Conservation (phyloP, 495 filamentous ascomycete genomes). For the Penicillium pancosmium region DNA sequence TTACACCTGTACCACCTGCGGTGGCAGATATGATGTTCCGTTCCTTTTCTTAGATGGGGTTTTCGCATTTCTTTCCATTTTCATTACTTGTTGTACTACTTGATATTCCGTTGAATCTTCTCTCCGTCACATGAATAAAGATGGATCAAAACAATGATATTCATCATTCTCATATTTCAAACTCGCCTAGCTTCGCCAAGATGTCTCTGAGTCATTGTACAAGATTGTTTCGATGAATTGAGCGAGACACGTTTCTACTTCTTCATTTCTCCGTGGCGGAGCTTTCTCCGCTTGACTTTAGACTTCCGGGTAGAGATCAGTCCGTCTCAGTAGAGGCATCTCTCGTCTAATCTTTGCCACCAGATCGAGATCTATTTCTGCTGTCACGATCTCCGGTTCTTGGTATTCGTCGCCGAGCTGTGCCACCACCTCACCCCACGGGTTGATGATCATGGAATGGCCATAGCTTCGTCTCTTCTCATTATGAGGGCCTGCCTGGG, state of each 20-base stretch:
- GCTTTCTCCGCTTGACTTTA: neutral
- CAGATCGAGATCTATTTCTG: slow-evolving; percentile 53
- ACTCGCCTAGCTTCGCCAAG: neutral
- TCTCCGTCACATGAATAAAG: slow-evolving; percentile 34
- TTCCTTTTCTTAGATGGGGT: slow-evolving; percentile 44
- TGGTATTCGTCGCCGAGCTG: slow-evolving; percentile 56
- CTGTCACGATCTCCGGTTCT: slow-evolving; percentile 55
- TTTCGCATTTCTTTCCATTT: slow-evolving; percentile 41
- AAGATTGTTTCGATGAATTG: too few species aligned
- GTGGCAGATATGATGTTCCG: slow-evolving; percentile 40
- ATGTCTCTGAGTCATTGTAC: neutral
- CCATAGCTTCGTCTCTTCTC: slow-evolving; percentile 83
- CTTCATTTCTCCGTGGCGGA: neutral
- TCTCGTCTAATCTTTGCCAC: slow-evolving; percentile 57
- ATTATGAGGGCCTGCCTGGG: slow-evolving; percentile 80
- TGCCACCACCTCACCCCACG: slow-evolving; percentile 80
- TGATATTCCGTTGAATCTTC: slow-evolving; percentile 32
- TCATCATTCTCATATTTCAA: slow-evolving; percentile 18
- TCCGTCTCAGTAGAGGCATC: slow-evolving; percentile 66
- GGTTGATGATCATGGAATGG: slow-evolving; percentile 82
- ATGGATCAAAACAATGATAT: slow-evolving; percentile 26
- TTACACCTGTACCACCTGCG: slow-evolving; percentile 35
- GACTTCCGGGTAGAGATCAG: slow-evolving; percentile 62
- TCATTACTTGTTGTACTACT: slow-evolving; percentile 40
- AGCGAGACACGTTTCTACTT: neutral